Percentiles rank a stretch among this genome's conserved stretches.
Evolutionary conservation across 768 basidiomycete species (phyloP).

Genomic region (Suillus sp.): DNA sequence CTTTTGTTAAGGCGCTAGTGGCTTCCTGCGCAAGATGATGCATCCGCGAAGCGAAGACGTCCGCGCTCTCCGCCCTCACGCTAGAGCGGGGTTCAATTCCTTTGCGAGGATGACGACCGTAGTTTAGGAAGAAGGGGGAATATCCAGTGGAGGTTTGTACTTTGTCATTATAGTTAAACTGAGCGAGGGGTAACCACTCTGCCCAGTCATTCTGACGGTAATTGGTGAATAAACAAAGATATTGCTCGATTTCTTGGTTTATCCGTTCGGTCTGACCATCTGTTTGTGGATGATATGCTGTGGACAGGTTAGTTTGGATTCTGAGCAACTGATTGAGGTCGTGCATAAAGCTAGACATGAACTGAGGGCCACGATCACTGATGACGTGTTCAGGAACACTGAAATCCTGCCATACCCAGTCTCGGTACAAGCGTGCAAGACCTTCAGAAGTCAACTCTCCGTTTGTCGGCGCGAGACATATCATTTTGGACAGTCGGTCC

Average conservation of each 20-base stretch:
- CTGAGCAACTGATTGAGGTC: constrained; percentile 32
- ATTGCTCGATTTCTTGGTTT: constrained; percentile 41
- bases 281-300: constrained; percentile 43
- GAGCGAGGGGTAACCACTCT: constrained; percentile 33
- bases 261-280: constrained; percentile 17
- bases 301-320: constrained; percentile 37
- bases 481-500: constrained; percentile 12
- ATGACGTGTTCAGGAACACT: constrained; percentile 30
- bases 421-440: constrained; percentile 20
- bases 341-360: constrained; percentile 34
- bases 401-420: constrained; percentile 30
- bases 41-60: constrained; percentile 16
- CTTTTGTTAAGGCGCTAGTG: not conserved
- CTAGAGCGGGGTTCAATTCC: not conserved
- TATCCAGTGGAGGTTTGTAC: constrained; percentile 29
- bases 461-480: not conserved
- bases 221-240: constrained; percentile 37
- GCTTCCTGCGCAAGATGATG: constrained; percentile 16
- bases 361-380: constrained; percentile 32
- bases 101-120: not conserved
- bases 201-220: constrained; percentile 39
- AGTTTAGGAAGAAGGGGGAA: not conserved
- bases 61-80: constrained; percentile 16
- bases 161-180: constrained; percentile 38
- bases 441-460: constrained; percentile 18